Conservation (phyloP, 169 alveolate genomes). For the Cryptosporidium muris region DNA sequence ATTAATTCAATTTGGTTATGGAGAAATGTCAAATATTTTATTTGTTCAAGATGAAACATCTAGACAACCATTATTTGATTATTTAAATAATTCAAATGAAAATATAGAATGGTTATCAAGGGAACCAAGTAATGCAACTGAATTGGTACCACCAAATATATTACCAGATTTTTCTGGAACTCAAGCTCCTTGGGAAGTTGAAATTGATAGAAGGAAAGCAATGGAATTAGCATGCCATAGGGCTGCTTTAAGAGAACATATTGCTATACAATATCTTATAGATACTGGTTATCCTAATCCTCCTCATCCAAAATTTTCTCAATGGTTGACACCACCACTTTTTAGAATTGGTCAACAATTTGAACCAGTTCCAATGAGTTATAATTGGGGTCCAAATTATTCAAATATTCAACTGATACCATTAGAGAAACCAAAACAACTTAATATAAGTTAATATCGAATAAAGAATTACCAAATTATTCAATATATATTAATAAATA, state of each 20-base stretch:
- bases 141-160: slow-evolving; percentile 55
- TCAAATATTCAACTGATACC: slow-evolving; percentile 67
- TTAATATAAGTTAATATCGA: not conserved
- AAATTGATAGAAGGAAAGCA: slow-evolving; percentile 68
- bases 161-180: slow-evolving; percentile 66
- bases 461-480: not conserved
- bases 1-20: slow-evolving; percentile 21
- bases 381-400: slow-evolving; percentile 70
- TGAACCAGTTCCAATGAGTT: slow-evolving; percentile 71
- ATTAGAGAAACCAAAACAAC: slow-evolving; percentile 43
- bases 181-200: slow-evolving; percentile 71
- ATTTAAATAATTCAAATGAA: slow-evolving; percentile 53
- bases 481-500: not conserved
- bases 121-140: slow-evolving; percentile 63
- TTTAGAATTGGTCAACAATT: slow-evolving; percentile 61
- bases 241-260: slow-evolving; percentile 68
- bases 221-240: slow-evolving; percentile 71
- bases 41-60: slow-evolving; percentile 64
- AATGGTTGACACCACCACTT: slow-evolving; percentile 66
- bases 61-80: slow-evolving; percentile 65
- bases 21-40: slow-evolving; percentile 16
- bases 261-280: slow-evolving; percentile 49
- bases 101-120: slow-evolving; percentile 64
- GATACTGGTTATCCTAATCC: slow-evolving; percentile 60
- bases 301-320: slow-evolving; percentile 54